Evolutionary conservation across 2,329 filamentous ascomycete genomes (phyloP), one percentile per base, ranked within the genome.

Genomic region (Ophiostoma angusticollis): DNA sequence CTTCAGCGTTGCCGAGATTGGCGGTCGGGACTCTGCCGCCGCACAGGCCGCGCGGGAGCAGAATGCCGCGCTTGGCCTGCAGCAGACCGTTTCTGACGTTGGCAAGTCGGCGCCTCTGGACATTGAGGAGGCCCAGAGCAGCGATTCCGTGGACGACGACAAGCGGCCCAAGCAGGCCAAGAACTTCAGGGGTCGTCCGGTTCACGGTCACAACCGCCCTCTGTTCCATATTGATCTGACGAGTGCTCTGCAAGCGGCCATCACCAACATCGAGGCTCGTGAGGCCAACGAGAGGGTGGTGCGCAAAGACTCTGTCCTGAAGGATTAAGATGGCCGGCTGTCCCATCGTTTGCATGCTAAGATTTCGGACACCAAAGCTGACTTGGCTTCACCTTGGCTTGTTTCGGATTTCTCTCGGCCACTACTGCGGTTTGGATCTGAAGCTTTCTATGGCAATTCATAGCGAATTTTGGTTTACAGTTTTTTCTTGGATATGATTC

Each of bases 221-320:
- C 72, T 95, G 49, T 96, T 98, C 72, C 91, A 98, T 55, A 74
- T 94, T 38, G 91, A 96, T 57, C 62, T 96, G 37, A 91, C 84
- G 4, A 86, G 79, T 52, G 91, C 91, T 6, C 60, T 96, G 49
- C 84, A 95, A 58, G 85, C 80, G 50, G 89, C 86, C 3, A 74
- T 95, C 50, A 75, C 79, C 22, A 93, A 93, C 49, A 72, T 84
- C 0, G 74, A 84, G 58, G 68, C 64, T 34, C 35, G 14, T 7
- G 50, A 40, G 4, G 41, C 30, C 6, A 40, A 29, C n/a, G n/a
- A n/a, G n/a, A n/a, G n/a, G n/a, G n/a, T n/a, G 23, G 37, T 50
- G 6, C 37, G 38, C 6, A 33, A 41, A 0, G 25, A 23, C 12
- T 40, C 35, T 14, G 11, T 31, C 18, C n/a, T 3, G 16, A 43